Base-by-base conservation (phyloP, 2,329 filamentous ascomycete genomes). In the Cordyceps farinosa region DNA sequence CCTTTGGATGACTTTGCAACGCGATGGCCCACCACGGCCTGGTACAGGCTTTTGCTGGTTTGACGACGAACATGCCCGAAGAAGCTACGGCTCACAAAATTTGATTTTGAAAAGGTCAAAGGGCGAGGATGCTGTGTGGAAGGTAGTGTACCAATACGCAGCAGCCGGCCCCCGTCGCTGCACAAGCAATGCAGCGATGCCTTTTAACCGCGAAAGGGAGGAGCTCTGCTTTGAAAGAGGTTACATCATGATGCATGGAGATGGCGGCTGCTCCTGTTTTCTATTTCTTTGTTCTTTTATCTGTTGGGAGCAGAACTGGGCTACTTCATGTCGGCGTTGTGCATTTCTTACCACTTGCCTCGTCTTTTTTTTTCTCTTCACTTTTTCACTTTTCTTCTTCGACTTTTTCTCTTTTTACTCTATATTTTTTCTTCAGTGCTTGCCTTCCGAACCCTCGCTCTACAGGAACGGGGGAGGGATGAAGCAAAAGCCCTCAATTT, bases 251-350 rank as follows among this genome's bases (percentile, higher is more conserved):
- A 40, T 61, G 32, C 59, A 61, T 61, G 50, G 27, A 42, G 42
- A 22, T 22, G 34, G 45, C 15, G 42, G 44, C 50, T 42, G 27
- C 64, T 57, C 52, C 45, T 51, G 42, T 38, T n/a, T 62, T 60
- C 61, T 59, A 30, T 64, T 60, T 64, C 54, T 62, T 61, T 64
- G 61, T 63, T 45, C 53, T 64, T 57, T 42, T 17, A 38, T 62
- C 29, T 38, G 52, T 40, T 55, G 51, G 59, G 51, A 55, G 59
- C 27, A 55, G 59, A 62, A 30, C 27, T 53, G 51, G 30, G 32
- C 27, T n/a, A 36, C 51, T 62, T 58, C 38, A 45, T 55, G 51
- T 29, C n/a, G 55, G 48, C 61, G 57, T 64, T 57, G 61, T 56
- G 52, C 50, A 36, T 60, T 48, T 58, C 6, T 34, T 45, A n/a